A percentile compares a stretch with the other conserved stretches of the same genome.
Evolutionary conservation across 1,284 basidiomycete genomes (phyloP).

Genomic region (Lentinus polychrous): DNA sequence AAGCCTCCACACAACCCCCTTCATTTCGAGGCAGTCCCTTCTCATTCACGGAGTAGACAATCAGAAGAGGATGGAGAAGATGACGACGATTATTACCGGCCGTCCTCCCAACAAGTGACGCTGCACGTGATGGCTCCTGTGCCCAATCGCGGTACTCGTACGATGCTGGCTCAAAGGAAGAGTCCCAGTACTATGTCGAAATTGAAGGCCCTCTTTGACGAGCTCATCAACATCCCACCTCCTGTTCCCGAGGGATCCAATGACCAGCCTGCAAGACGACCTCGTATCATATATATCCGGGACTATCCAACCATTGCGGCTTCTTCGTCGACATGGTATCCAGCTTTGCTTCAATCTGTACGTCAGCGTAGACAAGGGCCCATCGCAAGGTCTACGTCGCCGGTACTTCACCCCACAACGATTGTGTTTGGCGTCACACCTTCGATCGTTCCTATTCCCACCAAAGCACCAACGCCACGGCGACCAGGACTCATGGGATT

Average conservation of each 20-base stretch:
- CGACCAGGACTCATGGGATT: conserved; percentile 28
- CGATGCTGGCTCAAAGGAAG: conserved; percentile 23
- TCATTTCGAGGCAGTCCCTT: conserved; percentile 44
- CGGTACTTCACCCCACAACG: conserved; percentile 62
- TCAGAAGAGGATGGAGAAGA: conserved; percentile 33
- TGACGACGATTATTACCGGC: conserved; percentile 39
- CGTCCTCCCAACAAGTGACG: conserved; percentile 44
- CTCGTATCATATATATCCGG: conserved; percentile 79
- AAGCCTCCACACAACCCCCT: conserved; percentile 66
- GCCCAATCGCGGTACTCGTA: conserved; percentile 31
- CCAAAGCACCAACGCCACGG: conserved; percentile 24
- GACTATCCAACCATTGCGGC: conserved; percentile 72
- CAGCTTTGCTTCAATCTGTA: conserved; percentile 69
- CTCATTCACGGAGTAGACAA: conserved; percentile 20
- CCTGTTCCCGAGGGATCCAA: conserved; percentile 22
- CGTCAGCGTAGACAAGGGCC: conserved; percentile 62
- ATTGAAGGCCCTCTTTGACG: conserved; percentile 66
- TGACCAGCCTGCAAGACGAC: conserved; percentile 27
- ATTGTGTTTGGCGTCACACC: conserved; percentile 83
- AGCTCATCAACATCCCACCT: conserved; percentile 58
- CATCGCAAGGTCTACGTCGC: conserved; percentile 45
- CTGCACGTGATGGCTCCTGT: conserved; percentile 49
- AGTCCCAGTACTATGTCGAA: conserved; percentile 39
- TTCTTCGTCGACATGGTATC: conserved; percentile 74
- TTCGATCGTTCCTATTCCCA: conserved; percentile 44